phyloP scores from a whole-genome alignment of 352 stramenopile species.

The Globisporangium megalacanthum region DNA sequence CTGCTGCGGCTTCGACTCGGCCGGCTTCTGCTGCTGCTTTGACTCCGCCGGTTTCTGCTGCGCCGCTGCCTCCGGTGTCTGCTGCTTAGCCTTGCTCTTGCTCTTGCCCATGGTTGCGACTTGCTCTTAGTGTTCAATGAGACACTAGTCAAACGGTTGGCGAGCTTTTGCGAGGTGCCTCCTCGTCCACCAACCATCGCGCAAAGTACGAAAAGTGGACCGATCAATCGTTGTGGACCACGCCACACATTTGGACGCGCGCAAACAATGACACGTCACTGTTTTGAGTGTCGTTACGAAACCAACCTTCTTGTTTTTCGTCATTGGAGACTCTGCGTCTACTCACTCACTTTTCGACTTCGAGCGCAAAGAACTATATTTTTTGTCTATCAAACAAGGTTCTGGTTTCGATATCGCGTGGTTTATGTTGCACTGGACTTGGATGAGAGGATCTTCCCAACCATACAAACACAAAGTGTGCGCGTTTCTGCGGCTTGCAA shows the following conservation, averaged over 20 bases:
- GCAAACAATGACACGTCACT: too few relatives aligned
- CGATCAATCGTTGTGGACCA: too few relatives aligned
- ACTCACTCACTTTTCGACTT: background rate
- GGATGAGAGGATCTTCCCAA: background rate
- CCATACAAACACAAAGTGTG: conserved; percentile 4
- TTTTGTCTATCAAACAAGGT: background rate
- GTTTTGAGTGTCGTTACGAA: too few relatives aligned
- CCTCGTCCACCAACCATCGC: too few relatives aligned
- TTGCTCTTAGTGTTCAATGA: background rate
- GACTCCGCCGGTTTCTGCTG: background rate
- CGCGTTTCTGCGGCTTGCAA: background rate
- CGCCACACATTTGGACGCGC: too few relatives aligned
- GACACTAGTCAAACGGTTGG: background rate
- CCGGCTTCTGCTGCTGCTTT: background rate
- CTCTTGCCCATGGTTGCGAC: conserved; percentile 8
- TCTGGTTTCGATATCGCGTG: background rate
- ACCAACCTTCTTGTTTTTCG: too few relatives aligned
- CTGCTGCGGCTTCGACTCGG: background rate
- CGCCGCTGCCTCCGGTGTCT: background rate
- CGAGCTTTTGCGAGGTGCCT: too few relatives aligned
- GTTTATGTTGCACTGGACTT: background rate
- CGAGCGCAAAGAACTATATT: background rate
- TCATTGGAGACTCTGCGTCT: too few relatives aligned
- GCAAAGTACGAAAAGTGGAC: too few relatives aligned
- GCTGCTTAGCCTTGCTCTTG: conserved; percentile 6